phyloP scores from a whole-genome alignment of 2,329 filamentous ascomycete species.

The Trichophyton simii region DNA sequence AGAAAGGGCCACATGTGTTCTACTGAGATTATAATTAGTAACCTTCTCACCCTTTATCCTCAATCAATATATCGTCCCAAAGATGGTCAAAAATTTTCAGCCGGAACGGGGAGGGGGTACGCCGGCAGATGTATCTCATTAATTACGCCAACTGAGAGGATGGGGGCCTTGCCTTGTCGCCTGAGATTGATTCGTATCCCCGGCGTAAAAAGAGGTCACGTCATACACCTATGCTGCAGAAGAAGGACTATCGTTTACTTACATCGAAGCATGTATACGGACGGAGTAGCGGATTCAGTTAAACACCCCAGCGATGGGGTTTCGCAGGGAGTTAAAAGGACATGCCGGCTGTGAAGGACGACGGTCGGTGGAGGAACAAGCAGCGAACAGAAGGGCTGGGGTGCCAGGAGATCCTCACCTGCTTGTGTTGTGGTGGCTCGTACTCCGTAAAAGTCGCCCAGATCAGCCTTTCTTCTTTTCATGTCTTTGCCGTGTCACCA shows the following conservation, averaged over 20 bases:
- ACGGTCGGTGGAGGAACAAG: not conserved
- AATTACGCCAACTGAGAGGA: not conserved
- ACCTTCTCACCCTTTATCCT: not conserved
- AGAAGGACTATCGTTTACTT: not conserved
- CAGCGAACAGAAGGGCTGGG: not conserved
- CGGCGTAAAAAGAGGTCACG: not conserved
- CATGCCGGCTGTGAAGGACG: not conserved
- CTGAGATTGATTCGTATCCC: slow-evolving; percentile 3
- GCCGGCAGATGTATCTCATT: not conserved
- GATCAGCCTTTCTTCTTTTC: not conserved
- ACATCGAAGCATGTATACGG: not conserved
- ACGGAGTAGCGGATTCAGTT: not conserved
- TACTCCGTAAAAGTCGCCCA: not conserved
- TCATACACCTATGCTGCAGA: not conserved
- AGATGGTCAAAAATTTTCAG: not conserved
- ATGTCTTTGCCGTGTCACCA: slow-evolving; percentile 1
- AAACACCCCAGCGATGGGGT: not conserved
- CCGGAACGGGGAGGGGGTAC: not conserved
- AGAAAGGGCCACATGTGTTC: not conserved
- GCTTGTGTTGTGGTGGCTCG: not conserved
- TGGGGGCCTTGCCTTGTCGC: not conserved
- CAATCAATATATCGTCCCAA: not conserved
- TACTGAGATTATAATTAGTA: not conserved
- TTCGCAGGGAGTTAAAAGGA: not conserved
- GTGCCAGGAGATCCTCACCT: not conserved